Conservation (phyloP, 106 monocot species). For the Xerophyta viscosa region DNA sequence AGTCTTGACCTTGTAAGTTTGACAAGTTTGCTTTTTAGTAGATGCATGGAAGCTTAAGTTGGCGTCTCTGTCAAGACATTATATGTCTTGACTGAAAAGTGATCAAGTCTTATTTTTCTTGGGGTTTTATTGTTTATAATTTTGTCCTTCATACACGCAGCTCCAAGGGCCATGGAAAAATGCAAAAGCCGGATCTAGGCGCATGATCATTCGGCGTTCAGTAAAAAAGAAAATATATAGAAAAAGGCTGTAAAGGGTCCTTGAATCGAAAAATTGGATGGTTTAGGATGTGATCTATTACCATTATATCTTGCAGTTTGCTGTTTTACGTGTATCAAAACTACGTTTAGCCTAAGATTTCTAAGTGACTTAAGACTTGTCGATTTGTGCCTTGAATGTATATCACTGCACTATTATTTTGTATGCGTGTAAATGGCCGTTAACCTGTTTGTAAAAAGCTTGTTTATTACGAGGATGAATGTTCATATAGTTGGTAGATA, state of each 20-base stretch:
- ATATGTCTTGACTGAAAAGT: too few species aligned
- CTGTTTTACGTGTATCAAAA: conserved; percentile 14
- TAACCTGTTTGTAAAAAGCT: conserved; percentile 17
- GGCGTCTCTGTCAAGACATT: too few species aligned
- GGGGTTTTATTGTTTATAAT: background rate
- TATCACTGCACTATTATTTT: conserved; percentile 9
- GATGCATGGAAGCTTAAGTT: too few species aligned
- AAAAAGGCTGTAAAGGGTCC: conserved; percentile 9
- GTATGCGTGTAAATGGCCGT: conserved; percentile 25
- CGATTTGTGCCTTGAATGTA: conserved; percentile 10
- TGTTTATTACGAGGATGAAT: background rate
- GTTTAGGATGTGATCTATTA: conserved; percentile 8
- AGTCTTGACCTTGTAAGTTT: too few species aligned
- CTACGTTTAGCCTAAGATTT: conserved; percentile 9
- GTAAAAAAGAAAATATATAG: too few species aligned
- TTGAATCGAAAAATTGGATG: conserved; percentile 3
- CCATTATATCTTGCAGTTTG: conserved; percentile 14
- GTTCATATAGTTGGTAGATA: background rate
- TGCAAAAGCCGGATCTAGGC: conserved; percentile 36
- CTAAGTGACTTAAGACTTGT: conserved; percentile 1
- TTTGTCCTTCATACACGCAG: conserved; percentile 6
- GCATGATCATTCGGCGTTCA: background rate
- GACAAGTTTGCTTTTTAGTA: too few species aligned
- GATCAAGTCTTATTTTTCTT: background rate
- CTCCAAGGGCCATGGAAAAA: conserved; percentile 53